Evolutionary conservation across 176 grass and related monocot genomes (phyloP).

Genomic region (Thinopyrum elongatum): DNA sequence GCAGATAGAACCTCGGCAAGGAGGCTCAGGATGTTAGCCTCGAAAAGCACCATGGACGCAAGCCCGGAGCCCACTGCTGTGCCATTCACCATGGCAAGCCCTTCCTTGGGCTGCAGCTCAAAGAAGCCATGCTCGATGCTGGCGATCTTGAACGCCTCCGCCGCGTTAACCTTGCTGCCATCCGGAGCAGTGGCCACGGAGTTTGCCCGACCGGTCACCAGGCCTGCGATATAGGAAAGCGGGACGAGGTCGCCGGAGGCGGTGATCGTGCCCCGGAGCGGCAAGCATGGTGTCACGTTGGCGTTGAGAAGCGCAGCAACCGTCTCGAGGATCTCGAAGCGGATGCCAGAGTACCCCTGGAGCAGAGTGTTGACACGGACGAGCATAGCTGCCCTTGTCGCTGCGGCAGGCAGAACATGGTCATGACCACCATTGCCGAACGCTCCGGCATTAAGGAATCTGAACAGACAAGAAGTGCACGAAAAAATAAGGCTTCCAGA

Average conservation of each 20-base stretch:
- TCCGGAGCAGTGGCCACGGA: conserved; percentile 25
- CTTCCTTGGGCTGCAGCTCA: conserved; percentile 86
- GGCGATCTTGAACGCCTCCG: conserved; percentile 54
- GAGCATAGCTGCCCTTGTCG: conserved; percentile 75
- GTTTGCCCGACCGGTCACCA: conserved; percentile 73
- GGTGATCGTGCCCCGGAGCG: conserved; percentile 81
- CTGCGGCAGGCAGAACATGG: conserved; percentile 36
- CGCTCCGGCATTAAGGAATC: too few relatives aligned
- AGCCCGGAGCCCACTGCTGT: conserved; percentile 82
- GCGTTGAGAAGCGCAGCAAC: conserved; percentile 70
- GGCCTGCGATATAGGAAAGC: conserved; percentile 75
- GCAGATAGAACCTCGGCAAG: conserved; percentile 70
- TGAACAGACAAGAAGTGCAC: too few relatives aligned
- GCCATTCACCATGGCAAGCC: conserved; percentile 85
- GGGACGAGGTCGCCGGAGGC: conserved; percentile 79
- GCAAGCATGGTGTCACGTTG: conserved; percentile 78
- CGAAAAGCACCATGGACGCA: conserved; percentile 71
- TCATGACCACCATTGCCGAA: too few relatives aligned
- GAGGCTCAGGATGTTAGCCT: conserved; percentile 62
- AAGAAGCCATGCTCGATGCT: conserved; percentile 57
- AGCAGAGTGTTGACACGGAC: conserved; percentile 89
- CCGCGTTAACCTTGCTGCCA: conserved; percentile 33
- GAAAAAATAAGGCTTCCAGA: too few relatives aligned
- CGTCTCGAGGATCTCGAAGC: conserved; percentile 85
- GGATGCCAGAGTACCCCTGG: conserved; percentile 87